phyloP scores from a whole-genome alignment of 441 rosid species.

The Erodium chrysanthum region DNA sequence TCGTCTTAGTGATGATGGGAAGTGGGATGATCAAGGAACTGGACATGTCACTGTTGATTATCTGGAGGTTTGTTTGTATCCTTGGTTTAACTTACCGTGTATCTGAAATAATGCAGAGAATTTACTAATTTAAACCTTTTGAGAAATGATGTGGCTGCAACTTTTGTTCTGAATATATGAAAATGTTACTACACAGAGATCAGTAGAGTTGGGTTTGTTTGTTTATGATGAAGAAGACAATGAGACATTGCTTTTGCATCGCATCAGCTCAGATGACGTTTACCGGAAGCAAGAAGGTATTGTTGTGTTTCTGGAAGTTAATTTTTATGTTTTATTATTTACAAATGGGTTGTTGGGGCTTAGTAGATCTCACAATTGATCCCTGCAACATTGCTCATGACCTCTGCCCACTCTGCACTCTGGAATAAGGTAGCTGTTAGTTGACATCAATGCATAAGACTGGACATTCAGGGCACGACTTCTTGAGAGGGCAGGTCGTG shows the following conservation, averaged over 20 bases:
- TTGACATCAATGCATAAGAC: not conserved
- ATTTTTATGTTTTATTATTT: not conserved
- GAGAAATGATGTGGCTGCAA: not conserved
- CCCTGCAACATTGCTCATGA: not conserved
- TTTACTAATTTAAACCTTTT: not conserved
- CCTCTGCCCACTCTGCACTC: not conserved
- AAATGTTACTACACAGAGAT: slow-evolving; percentile 46
- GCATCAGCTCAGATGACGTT: slow-evolving; percentile 72
- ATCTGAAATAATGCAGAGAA: not conserved
- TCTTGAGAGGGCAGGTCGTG: not conserved
- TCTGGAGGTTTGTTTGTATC: slow-evolving; percentile 58
- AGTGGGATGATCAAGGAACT: slow-evolving; percentile 99
- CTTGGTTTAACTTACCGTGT: slow-evolving; percentile 12
- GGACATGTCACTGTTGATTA: slow-evolving; percentile 87
- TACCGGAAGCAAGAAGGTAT: slow-evolving; percentile 98
- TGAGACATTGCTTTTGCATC: slow-evolving; percentile 82
- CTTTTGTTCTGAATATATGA: not conserved
- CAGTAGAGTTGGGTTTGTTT: slow-evolving; percentile 74
- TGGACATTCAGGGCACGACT: not conserved
- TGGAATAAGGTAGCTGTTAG: not conserved
- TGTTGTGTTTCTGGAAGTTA: slow-evolving; percentile 14
- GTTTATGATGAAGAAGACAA: slow-evolving; percentile 92
- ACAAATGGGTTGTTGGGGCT: not conserved
- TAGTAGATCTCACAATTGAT: not conserved
- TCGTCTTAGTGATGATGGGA: slow-evolving; percentile 81